Evolutionary conservation across 179 eudicot species (phyloP), one percentile per base, ranked within the genome.

Genomic region (Pouteria campechiana): DNA sequence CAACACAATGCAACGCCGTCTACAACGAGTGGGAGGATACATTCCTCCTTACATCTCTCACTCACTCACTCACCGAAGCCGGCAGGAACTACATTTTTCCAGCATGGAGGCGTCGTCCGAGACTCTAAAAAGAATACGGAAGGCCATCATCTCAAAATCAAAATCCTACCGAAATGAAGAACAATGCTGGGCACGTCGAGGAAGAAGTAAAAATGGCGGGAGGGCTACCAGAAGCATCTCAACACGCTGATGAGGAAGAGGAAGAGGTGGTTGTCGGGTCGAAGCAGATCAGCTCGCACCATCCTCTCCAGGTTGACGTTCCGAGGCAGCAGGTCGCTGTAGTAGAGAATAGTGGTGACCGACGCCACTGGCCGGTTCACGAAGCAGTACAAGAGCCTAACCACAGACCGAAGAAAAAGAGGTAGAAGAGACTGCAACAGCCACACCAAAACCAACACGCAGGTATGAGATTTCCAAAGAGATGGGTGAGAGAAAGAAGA

Each of bases 251-350:
- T 50, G 30, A 80, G 51, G 36, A 81, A 33, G 36, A 63, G 60
- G 37, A 76, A 70, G 49, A 81, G 56, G 15, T 47, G 54, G 43
- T 70, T 76, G 0, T 74, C 50, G 3, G 64, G 76, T 38, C 64
- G 61, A 15, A 65, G 47, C 41, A 73, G 53, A 7, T 81, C 86
- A 21, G 51, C 62, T 15, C 43, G 74, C 12, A 81, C 74, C 9
- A 67, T 43, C 21, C 81, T 59, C 39, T 71, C 76, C 24, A 70
- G 27, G 37, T 41, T 63, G 2, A 32, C 44, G 37, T 50, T 65
- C 32, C 69, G 73, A n/a, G 83, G 93, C 25, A 82, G 60, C 10
- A 56, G 61, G 46, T 58, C 42, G 32, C 86, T 65, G 58, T 60
- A 67, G 35, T 61, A 70, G 49, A 82, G 27, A 24, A 82, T 10